Conservation (phyloP, 2,329 filamentous ascomycete species). For the Ophiostoma montium region DNA sequence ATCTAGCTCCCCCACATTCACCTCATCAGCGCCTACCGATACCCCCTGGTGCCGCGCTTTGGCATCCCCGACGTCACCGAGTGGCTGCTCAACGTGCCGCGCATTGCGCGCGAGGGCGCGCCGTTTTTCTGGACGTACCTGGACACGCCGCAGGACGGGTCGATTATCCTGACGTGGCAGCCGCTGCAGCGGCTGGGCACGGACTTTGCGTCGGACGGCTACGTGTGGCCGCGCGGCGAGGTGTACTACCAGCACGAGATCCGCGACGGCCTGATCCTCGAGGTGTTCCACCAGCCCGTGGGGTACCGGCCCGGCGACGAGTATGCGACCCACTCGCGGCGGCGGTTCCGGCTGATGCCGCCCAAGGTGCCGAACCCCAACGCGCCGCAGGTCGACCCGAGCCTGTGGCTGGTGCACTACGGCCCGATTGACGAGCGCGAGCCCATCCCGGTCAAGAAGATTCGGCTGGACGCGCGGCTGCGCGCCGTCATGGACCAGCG, state of each 20-base stretch:
- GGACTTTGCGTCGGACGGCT: slow-evolving; percentile 81
- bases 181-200: slow-evolving; percentile 55
- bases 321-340: slow-evolving; percentile 61
- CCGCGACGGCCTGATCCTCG: slow-evolving; percentile 58
- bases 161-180: slow-evolving; percentile 79
- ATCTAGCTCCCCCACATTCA: slow-evolving; percentile 77
- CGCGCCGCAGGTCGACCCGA: slow-evolving; percentile 56
- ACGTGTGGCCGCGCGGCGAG: slow-evolving; percentile 78
- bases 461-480: slow-evolving; percentile 48
- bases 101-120: slow-evolving; percentile 69
- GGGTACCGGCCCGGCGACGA: slow-evolving; percentile 64
- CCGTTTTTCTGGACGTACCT: slow-evolving; percentile 92
- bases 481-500: slow-evolving; percentile 47
- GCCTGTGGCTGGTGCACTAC: slow-evolving; percentile 87
- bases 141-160: slow-evolving; percentile 66
- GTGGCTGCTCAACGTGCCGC: slow-evolving; percentile 71
- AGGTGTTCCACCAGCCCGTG: slow-evolving; percentile 70
- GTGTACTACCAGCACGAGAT: slow-evolving; percentile 60
- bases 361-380: slow-evolving; percentile 55
- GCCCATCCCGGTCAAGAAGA: slow-evolving; percentile 52
- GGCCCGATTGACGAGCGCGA: slow-evolving; percentile 61
- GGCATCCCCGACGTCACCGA: slow-evolving; percentile 65
- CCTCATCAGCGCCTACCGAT: slow-evolving; percentile 70
- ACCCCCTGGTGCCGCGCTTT: slow-evolving; percentile 57
- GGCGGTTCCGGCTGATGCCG: slow-evolving; percentile 74